Percentiles rank a stretch among this genome's conserved stretches.
Conservation (phyloP, 2,329 filamentous ascomycete species). For the Chrysosporium keratinophilum region DNA sequence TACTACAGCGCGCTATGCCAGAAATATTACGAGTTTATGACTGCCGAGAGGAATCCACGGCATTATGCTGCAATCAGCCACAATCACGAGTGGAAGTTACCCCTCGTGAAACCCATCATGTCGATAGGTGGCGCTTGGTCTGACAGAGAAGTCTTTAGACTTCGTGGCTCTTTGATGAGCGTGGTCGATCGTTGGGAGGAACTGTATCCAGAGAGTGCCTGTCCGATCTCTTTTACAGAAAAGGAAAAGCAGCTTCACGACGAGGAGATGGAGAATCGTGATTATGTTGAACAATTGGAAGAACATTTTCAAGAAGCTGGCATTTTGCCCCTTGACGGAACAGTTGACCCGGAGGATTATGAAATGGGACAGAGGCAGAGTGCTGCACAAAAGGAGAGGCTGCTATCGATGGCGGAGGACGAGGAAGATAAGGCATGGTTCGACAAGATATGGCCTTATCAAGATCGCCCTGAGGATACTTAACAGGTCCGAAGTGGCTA, state of each 20-base stretch:
- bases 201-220: background rate
- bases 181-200: background rate
- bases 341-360: constrained; percentile 5
- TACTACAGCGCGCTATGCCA: background rate
- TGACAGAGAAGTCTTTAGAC: constrained; percentile 4
- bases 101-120: constrained; percentile 3
- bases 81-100: constrained; percentile 1
- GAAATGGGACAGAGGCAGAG: background rate
- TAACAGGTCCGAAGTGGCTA: background rate
- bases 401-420: background rate
- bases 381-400: background rate
- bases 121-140: background rate
- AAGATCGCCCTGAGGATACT: background rate
- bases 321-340: constrained; percentile 6
- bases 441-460: background rate
- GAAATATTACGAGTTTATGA: constrained; percentile 2
- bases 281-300: constrained; percentile 1
- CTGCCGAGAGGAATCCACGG: background rate
- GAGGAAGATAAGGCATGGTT: constrained; percentile 2
- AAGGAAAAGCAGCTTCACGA: background rate
- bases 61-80: constrained; percentile 2
- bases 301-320: background rate
- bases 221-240: constrained; percentile 1
- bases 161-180: background rate
- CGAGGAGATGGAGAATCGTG: constrained; percentile 5